Conservation (phyloP, 78 protist species). For the Bigelowiella natans region DNA sequence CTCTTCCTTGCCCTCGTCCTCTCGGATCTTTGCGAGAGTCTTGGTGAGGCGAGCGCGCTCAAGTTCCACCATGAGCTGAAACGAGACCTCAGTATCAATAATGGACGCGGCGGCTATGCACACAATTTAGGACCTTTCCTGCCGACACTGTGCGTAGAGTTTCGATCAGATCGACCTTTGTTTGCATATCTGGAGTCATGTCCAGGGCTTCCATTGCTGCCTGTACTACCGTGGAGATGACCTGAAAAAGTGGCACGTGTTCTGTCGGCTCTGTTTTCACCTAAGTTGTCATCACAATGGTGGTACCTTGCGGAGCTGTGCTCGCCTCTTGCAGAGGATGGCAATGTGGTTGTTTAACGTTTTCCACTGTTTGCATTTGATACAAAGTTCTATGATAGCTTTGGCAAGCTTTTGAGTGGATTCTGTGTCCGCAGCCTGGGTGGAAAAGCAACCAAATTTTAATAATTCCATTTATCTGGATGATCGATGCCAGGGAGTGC, state of each 20-base stretch:
- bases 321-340: conserved; percentile 26
- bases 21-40: conserved; percentile 46
- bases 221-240: conserved; percentile 11
- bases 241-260: too few species aligned
- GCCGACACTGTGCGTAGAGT: conserved; percentile 27
- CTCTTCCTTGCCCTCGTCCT: conserved; percentile 53
- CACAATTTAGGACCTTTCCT: conserved; percentile 1
- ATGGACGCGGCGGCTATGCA: not conserved
- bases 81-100: not conserved
- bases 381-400: conserved; percentile 23
- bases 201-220: not conserved
- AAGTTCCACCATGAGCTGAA: conserved; percentile 59
- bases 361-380: conserved; percentile 5
- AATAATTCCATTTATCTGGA: not conserved
- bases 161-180: conserved; percentile 32
- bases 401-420: not conserved
- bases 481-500: not conserved
- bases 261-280: too few species aligned
- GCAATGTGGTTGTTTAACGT: not conserved
- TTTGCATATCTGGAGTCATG: not conserved
- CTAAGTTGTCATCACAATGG: not conserved
- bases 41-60: conserved; percentile 62
- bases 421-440: not conserved
- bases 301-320: conserved; percentile 11
- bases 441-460: not conserved